A percentile compares a stretch with the other conserved stretches of the same genome.
Conservation (phyloP, 805 yeast species). For the Yamadazyma philogaea region DNA sequence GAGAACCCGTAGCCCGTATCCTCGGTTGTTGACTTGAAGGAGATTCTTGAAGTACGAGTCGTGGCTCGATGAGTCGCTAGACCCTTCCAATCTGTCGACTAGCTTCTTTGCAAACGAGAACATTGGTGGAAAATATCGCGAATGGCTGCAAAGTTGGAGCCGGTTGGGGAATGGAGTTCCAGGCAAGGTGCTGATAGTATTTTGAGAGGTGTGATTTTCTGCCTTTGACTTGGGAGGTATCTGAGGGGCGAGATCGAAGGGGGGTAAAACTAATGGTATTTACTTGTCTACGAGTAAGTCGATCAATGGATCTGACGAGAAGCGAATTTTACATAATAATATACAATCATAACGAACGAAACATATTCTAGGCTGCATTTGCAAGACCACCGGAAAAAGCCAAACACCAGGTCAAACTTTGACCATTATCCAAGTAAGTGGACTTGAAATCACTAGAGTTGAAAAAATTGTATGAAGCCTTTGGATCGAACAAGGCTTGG, state of each 20-base stretch:
- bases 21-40: constrained; percentile 34
- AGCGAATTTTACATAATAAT: constrained; percentile 1
- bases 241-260: no score
- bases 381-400: constrained; percentile 55
- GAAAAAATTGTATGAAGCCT: constrained; percentile 59
- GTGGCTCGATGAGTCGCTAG: constrained; percentile 13
- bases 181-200: background rate
- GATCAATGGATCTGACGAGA: no score
- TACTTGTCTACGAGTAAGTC: no score
- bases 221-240: no score
- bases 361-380: constrained; percentile 14
- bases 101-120: constrained; percentile 44
- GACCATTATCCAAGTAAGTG: constrained; percentile 55
- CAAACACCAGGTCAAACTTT: constrained; percentile 60
- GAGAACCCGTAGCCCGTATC: constrained; percentile 38
- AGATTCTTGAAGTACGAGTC: constrained; percentile 38
- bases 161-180: no score
- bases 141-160: constrained; percentile 2
- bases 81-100: constrained; percentile 39
- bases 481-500: constrained; percentile 71
- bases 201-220: no score
- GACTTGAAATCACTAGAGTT: constrained; percentile 20
- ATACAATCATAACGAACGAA: constrained; percentile 7
- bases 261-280: no score
- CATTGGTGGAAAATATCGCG: constrained; percentile 22